These are phyloP conservation scores for Marchantia polymorpha DNA, from an alignment of 225 moss, liverwort and hornwort genomes.

Conservation along the genomic window DNA sequence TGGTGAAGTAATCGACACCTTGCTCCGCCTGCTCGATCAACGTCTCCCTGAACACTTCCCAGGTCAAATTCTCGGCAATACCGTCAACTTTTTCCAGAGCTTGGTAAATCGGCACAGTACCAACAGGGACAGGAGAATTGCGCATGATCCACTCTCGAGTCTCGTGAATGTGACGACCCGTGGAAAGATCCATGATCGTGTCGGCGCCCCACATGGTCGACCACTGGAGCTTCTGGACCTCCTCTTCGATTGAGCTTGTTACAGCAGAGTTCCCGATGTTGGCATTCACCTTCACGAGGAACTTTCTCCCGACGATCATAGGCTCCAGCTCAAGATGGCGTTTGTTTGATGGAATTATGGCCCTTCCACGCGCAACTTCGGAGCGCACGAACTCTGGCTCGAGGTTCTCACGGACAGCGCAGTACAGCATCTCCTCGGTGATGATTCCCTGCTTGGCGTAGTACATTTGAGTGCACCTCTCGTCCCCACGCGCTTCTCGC, in stretches of 20 bases:
- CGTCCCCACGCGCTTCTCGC: conserved; percentile 63
- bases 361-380: conserved; percentile 85
- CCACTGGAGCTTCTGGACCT: conserved; percentile 98
- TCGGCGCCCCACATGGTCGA: conserved; percentile 98
- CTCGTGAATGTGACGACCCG: conserved; percentile 85
- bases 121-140: conserved; percentile 81
- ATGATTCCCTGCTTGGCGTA: conserved; percentile 80
- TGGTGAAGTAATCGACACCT: conserved; percentile 98
- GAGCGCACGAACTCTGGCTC: conserved; percentile 69
- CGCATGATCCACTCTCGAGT: conserved; percentile 96
- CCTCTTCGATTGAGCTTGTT: conserved; percentile 91
- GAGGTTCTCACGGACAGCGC: conserved; percentile 72
- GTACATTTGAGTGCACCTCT: conserved; percentile 81
- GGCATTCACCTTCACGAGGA: conserved; percentile 88
- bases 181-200: conserved; percentile 96
- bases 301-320: conserved; percentile 85
- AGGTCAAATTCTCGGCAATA: conserved; percentile 77
- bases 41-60: conserved; percentile 89
- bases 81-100: conserved; percentile 91
- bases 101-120: conserved; percentile 94
- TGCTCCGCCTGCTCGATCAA: conserved; percentile 91
- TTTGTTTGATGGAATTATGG: conserved; percentile 91
- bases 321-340: conserved; percentile 84
- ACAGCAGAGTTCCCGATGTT: conserved; percentile 95
- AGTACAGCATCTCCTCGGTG: conserved; percentile 86